Evolutionary conservation across 352 stramenopile species (phyloP).

Genomic region (Globisporangium ultimum): DNA sequence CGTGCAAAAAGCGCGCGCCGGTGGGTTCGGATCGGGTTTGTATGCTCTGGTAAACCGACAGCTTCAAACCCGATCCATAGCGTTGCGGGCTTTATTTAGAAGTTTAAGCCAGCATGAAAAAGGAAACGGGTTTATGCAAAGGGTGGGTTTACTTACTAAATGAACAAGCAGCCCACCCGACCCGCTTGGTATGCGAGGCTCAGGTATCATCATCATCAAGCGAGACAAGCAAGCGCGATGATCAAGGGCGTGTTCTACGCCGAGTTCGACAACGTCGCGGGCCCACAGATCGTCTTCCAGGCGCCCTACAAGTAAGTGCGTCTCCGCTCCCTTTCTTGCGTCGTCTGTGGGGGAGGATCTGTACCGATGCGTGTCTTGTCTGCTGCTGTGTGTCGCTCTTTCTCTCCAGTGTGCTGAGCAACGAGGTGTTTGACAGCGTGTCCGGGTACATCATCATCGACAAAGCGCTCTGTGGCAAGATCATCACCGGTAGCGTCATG

Average conservation of each 20-base stretch:
- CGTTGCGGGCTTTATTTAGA: too few species aligned
- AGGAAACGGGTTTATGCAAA: too few species aligned
- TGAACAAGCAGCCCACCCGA: too few species aligned
- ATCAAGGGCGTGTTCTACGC: slow-evolving; percentile 89
- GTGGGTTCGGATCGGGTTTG: too few species aligned
- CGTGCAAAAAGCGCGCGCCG: too few species aligned
- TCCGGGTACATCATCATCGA: slow-evolving; percentile 90
- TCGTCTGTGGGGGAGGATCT: too few species aligned
- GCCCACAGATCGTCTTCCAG: slow-evolving; percentile 89
- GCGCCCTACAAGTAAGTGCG: slow-evolving; percentile 67
- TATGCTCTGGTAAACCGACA: too few species aligned
- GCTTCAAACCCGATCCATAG: too few species aligned
- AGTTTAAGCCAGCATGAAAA: too few species aligned
- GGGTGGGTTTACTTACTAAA: too few species aligned
- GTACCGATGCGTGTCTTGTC: neutral
- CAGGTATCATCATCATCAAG: too few species aligned
- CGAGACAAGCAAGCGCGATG: slow-evolving; percentile 23
- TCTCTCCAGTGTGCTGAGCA: slow-evolving; percentile 62
- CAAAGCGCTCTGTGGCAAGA: slow-evolving; percentile 84
- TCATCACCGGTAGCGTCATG: slow-evolving; percentile 60
- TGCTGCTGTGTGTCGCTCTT: neutral
- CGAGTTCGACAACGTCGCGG: slow-evolving; percentile 90
- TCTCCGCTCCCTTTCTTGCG: neutral
- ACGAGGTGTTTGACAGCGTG: slow-evolving; percentile 82
- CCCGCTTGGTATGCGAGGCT: too few species aligned